phyloP scores from a whole-genome alignment of 345 rosid genomes.

The Bruguiera sexangula region DNA sequence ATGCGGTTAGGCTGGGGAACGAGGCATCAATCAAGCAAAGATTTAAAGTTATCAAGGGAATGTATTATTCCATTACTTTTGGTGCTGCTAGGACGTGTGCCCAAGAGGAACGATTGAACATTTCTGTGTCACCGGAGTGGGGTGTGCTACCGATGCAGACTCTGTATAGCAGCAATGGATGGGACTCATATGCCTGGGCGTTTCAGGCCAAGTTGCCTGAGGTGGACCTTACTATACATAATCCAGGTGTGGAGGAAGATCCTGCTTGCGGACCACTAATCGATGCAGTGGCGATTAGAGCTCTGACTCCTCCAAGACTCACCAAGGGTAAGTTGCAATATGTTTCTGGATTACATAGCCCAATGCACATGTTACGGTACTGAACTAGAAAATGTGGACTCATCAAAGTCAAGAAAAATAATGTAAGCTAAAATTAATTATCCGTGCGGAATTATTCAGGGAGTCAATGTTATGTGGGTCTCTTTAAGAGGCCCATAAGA shows the following conservation, averaged over 20 bases:
- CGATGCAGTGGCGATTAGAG: constrained; percentile 28
- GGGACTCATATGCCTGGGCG: constrained; percentile 41
- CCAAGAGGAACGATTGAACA: constrained; percentile 27
- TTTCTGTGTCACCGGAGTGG: constrained; percentile 29
- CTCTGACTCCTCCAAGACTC: constrained; percentile 26
- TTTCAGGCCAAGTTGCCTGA: constrained; percentile 15
- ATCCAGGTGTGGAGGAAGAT: constrained; percentile 41
- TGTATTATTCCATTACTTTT: constrained; percentile 30
- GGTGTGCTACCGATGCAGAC: constrained; percentile 40
- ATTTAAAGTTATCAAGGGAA: constrained; percentile 19
- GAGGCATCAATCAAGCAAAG: constrained; percentile 32
- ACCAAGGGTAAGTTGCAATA: constrained; percentile 27
- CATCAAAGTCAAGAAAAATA: too few relatives aligned
- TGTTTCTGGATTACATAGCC: background rate
- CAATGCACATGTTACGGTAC: too few relatives aligned
- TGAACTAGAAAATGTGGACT: too few relatives aligned
- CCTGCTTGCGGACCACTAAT: constrained; percentile 41
- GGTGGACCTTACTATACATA: constrained; percentile 29
- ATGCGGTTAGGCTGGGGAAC: constrained; percentile 28
- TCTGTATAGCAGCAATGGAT: constrained; percentile 33
- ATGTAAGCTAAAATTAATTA: too few relatives aligned
- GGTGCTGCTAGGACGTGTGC: constrained; percentile 37
- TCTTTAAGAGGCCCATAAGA: too few relatives aligned
- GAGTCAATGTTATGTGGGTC: too few relatives aligned
- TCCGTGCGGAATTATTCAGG: too few relatives aligned